Base-by-base conservation (phyloP, 2,329 filamentous ascomycete species). In the Penicillium sp. region DNA sequence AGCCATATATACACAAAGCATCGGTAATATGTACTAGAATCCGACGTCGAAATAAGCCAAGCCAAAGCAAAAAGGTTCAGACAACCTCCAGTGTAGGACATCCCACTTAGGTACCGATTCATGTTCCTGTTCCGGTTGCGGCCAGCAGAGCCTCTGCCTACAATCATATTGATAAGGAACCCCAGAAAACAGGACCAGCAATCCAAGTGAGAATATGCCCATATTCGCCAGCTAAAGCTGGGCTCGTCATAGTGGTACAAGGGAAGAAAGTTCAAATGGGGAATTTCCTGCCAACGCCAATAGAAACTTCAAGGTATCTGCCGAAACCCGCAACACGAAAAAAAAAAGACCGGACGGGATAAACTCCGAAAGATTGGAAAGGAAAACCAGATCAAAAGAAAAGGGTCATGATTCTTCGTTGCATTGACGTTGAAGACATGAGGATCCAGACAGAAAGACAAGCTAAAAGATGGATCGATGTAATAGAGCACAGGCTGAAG, bases 391-490 rank as follows among this genome's bases (percentile, higher is more conserved):
- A 45, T 44, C 29, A 50, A 53, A 58, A 55, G 49, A 51, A 58
- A 58, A 67, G 67, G 61, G 68, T 70, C 72, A 72, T 74, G 67
- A 72, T 64, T 71, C 65, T 73, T 72, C 70, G 70, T 73, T 73
- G 69, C 67, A 72, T 71, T 73, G 65, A 66, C 67, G 71, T 70
- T 67, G 62, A 64, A 71, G 57, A 69, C 67, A 69, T 72, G 63
- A 69, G 53, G 61, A 61, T 63, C 54, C 61, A 54, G 38, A 25
- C 33, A 55, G 48, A 59, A 60, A 60, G 47, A 63, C 57, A 68
- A 66, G 64, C 65, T 66, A 65, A 68, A 54, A 58, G 58, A 65
- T 62, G 50, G 25, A 54, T 31, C 54, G 50, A 53, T 53, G 27
- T 55, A 40, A 55, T 50, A 51, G 44, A 56, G 55, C 50, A 54